Evolutionary conservation across 768 basidiomycete species (phyloP).

Genomic region (Suillus hirtellus): DNA sequence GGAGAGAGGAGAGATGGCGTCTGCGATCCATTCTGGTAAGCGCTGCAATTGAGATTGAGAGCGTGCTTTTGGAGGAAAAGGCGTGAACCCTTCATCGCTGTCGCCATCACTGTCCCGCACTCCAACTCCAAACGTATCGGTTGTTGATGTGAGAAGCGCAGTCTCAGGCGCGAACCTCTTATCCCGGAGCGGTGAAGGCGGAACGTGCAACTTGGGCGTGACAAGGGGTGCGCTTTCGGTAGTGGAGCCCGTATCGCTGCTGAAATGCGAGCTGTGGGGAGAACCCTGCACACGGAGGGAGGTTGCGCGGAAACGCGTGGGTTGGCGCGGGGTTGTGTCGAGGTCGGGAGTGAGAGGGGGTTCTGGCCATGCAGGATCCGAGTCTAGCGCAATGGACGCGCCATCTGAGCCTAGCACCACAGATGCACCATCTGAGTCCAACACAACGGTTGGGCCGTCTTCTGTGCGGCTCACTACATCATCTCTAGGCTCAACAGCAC

Average conservation of each 20-base stretch:
- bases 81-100: conserved; percentile 19
- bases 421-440: neutral
- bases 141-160: conserved; percentile 30
- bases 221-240: conserved; percentile 21
- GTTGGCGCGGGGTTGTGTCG: conserved; percentile 27
- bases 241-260: conserved; percentile 38
- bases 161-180: conserved; percentile 26
- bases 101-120: conserved; percentile 17
- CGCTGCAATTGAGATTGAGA: conserved; percentile 41
- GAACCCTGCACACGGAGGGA: conserved; percentile 39
- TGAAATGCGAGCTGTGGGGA: conserved; percentile 50
- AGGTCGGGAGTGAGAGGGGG: conserved; percentile 27
- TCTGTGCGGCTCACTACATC: neutral
- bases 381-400: neutral
- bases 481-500: neutral
- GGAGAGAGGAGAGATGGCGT: conserved; percentile 56
- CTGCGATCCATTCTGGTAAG: conserved; percentile 65
- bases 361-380: conserved; percentile 19
- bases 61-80: conserved; percentile 31
- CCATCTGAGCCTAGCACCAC: neutral
- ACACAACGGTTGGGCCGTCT: neutral
- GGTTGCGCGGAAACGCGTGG: conserved; percentile 30
- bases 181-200: conserved; percentile 20
- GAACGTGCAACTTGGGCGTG: conserved; percentile 26
- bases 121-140: conserved; percentile 45